Base-by-base conservation (phyloP, 2,329 filamentous ascomycete genomes). In the Arthrobotrys entomopaga region DNA sequence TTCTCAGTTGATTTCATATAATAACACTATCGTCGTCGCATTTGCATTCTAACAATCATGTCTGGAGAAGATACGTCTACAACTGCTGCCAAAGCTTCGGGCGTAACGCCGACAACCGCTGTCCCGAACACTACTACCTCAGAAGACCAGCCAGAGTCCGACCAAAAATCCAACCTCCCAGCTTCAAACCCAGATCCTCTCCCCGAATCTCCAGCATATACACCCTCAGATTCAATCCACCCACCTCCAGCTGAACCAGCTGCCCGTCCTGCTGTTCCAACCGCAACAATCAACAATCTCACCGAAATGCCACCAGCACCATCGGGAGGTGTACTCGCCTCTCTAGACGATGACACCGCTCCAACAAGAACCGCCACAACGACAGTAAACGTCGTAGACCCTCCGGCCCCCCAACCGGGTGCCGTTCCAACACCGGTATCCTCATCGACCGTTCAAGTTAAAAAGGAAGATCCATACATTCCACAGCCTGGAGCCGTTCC, bases 61-160 rank as follows among this genome's bases (percentile, higher is more conserved):
- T 49, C 61, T 1, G 54, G 59, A 34, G 29, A 34, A 48, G 48
- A 40, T 34, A 54, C 70, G 19, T 57, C 66, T 34, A 66, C 70
- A 34, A 67, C 63, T n/a, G 70, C 70, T 5, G 70, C 70, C 2
- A 74, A 74, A 59, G 49, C 70, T 34, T 74, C 70, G 16, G 70
- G 70, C 20, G 49, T 74, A 46, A 74, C 70, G 20, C 70, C 70
- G 1, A 61, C 70, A 10, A 67, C 70, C 19, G 63, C 70, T 64
- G 26, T 58, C 34, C 70, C 63, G 63, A 56, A 67, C 22, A 22
- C 15, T 6, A 10, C 29, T 34, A 19, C 43, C 15, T 48, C 70
- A 11, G 48, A 54, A 29, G 57, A 67, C 19, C 46, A 54, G 13
- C 20, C 38, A 3, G 46, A 63, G 15, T 58, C 57, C 15, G 13